These are phyloP conservation scores for Populus nigra DNA, from an alignment of 345 rosid species.

Conservation along the genomic window DNA sequence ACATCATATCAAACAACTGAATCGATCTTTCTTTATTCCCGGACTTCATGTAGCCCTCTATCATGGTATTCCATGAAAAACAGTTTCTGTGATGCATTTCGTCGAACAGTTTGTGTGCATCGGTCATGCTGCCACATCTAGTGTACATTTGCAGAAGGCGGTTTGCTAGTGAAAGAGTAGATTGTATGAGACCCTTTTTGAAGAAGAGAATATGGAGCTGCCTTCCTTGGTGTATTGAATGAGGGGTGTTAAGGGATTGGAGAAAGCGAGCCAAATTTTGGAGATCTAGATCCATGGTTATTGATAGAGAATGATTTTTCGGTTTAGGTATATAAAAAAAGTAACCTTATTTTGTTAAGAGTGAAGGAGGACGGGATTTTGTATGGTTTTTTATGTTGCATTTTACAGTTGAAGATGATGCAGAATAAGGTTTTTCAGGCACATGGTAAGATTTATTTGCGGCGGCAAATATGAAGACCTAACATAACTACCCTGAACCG, in stretches of 20 bases:
- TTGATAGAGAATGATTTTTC: too few relatives aligned
- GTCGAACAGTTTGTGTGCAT: slow-evolving; percentile 55
- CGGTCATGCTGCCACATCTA: slow-evolving; percentile 33
- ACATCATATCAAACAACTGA: slow-evolving; percentile 51
- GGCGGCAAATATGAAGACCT: too few relatives aligned
- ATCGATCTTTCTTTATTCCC: slow-evolving; percentile 41
- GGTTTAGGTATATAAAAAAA: too few relatives aligned
- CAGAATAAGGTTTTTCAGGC: too few relatives aligned
- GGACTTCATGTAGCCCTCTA: slow-evolving; percentile 61
- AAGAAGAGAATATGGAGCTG: slow-evolving; percentile 54
- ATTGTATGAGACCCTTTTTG: slow-evolving; percentile 52
- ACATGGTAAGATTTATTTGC: too few relatives aligned
- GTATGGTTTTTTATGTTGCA: too few relatives aligned
- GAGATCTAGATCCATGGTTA: slow-evolving; percentile 24
- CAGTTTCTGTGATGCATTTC: slow-evolving; percentile 63
- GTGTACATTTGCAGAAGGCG: slow-evolving; percentile 49
- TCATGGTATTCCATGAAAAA: slow-evolving; percentile 72
- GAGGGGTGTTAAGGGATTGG: slow-evolving; percentile 36
- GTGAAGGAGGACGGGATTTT: too few relatives aligned
- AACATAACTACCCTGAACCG: too few relatives aligned
- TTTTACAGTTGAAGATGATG: too few relatives aligned
- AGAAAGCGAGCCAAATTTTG: slow-evolving; percentile 37
- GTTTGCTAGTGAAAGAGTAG: slow-evolving; percentile 51
- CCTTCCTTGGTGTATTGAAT: slow-evolving; percentile 37
- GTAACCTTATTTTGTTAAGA: too few relatives aligned